A percentile compares a stretch with the other conserved stretches of the same genome.
phyloP scores from a whole-genome alignment of 2,329 filamentous ascomycete genomes.

The Sporothrix euskadiensis region DNA sequence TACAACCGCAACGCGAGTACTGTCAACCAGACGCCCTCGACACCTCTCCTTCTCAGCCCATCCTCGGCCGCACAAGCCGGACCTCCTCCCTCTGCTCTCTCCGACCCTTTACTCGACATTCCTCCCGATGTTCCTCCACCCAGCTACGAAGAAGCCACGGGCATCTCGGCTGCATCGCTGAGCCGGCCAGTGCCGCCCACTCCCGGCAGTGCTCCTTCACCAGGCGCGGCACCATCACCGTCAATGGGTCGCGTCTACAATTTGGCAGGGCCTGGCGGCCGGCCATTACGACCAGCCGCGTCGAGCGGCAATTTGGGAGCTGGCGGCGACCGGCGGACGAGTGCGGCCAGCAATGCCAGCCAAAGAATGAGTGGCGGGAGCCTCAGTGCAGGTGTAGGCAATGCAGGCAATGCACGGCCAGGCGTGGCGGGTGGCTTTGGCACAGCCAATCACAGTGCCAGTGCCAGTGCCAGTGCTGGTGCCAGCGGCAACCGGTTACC shows the following conservation, averaged over 20 bases:
- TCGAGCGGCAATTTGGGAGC: constrained; percentile 19
- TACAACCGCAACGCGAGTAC: constrained; percentile 20
- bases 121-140: constrained; percentile 30
- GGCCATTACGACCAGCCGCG: neutral
- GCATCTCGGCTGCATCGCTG: constrained; percentile 14
- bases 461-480: neutral
- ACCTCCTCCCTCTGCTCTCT: neutral
- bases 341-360: neutral
- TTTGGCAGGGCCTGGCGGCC: neutral
- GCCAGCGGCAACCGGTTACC: neutral
- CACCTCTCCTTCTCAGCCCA: constrained; percentile 24
- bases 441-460: neutral
- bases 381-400: neutral
- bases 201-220: neutral
- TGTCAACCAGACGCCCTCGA: constrained; percentile 31
- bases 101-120: neutral
- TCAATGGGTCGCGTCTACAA: neutral
- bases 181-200: neutral
- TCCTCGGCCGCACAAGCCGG: neutral
- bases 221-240: neutral
- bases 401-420: neutral
- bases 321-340: neutral
- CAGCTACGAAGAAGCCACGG: constrained; percentile 32
- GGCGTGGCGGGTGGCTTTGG: neutral
- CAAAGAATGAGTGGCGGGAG: neutral